Base-by-base conservation (phyloP, 495 filamentous ascomycete genomes). In the Talaromyces proteolyticus region DNA sequence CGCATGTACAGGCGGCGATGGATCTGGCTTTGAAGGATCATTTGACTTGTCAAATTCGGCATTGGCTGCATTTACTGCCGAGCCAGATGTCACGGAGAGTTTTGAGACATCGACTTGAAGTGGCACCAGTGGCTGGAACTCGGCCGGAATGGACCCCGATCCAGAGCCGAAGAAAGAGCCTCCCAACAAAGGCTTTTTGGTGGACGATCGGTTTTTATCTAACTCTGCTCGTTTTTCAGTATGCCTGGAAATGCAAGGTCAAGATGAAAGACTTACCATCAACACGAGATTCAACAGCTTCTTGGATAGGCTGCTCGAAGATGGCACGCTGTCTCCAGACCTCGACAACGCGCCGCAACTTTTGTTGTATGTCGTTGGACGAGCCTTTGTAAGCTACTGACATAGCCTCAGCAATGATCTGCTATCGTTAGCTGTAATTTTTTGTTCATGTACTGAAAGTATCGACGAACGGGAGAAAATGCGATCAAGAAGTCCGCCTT, bases 401-500 rank as follows among this genome's bases (percentile, higher is more conserved):
- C 7, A 84, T 86, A 7, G 89, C 91, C 58, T 97, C 94, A 2
- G 84, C 89, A 49, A 98, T 87, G 57, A 95, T 73, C 79, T 85
- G 25, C 17, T 16, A 6, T 42, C 24, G 43, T 75, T 56, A 72
- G 59, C 47, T 40, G 14, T 22, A 34, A 20, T n/a, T 20, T 25
- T 6, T 29, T 18, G 2, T 21, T 18, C 14, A n/a, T 2, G 6
- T 23, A 26, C 42, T 36, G 37, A n/a, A n/a, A 50, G 18, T 7
- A 14, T 19, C 3, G 24, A 71, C 72, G 59, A 50, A 83, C 81
- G 7, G 91, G 89, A 3, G 89, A 86, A 65, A 95, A 96, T 4
- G 93, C 91, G 22, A 85, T 79, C 14, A 95, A 67, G 56, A 99
- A 99, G 48, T 99, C 93, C 25, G 90, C 81, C 69, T 94, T 95